phyloP scores from a whole-genome alignment of 225 moss, liverwort and hornwort genomes.

The Sphagnum contortum region DNA sequence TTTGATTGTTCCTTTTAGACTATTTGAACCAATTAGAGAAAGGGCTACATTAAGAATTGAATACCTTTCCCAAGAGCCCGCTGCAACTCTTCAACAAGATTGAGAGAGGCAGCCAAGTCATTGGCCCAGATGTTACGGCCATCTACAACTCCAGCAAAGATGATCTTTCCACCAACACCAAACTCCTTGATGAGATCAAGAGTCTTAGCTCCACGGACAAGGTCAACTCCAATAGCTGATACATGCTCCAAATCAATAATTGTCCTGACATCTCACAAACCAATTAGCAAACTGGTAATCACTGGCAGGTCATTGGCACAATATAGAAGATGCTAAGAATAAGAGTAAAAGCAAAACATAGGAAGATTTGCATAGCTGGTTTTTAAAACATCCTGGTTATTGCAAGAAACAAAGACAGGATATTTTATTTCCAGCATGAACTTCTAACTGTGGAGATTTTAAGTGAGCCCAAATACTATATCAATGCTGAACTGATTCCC shows the following conservation, averaged over 20 bases:
- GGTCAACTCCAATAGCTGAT: slow-evolving; percentile 56
- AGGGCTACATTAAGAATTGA: too few species aligned
- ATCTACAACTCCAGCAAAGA: slow-evolving; percentile 78
- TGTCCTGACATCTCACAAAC: slow-evolving; percentile 20
- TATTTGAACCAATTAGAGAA: too few species aligned
- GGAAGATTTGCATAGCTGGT: not conserved
- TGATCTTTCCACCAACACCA: slow-evolving; percentile 41
- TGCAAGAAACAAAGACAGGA: not conserved
- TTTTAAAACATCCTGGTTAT: too few species aligned
- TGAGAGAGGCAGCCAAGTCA: slow-evolving; percentile 57
- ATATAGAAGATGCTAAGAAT: too few species aligned
- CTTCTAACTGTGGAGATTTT: too few species aligned
- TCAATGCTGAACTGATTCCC: too few species aligned
- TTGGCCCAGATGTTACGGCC: slow-evolving; percentile 79
- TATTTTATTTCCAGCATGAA: not conserved
- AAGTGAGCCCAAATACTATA: too few species aligned
- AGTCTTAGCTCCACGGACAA: slow-evolving; percentile 70
- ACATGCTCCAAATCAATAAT: slow-evolving; percentile 35
- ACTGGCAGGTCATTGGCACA: not conserved
- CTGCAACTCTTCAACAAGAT: slow-evolving; percentile 46
- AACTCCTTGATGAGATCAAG: slow-evolving; percentile 51
- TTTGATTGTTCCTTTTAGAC: too few species aligned
- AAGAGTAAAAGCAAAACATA: not conserved
- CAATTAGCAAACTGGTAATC: not conserved
- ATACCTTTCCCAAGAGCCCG: slow-evolving; percentile 43